Evolutionary conservation across 202 grass and related monocot genomes (phyloP).

Genomic region (Brachypodium distachyon): DNA sequence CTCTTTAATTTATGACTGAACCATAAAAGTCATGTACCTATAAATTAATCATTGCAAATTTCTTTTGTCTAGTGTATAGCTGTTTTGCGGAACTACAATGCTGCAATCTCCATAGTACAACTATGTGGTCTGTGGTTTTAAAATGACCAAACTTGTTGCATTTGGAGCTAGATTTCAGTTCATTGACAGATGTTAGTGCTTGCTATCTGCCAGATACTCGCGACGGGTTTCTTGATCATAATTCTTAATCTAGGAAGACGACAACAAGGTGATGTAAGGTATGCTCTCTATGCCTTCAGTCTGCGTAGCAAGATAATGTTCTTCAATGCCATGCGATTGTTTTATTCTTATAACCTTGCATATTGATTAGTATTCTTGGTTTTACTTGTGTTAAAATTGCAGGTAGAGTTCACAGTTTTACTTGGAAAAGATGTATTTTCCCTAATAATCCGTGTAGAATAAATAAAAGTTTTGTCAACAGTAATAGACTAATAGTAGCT

Average conservation of each 20-base stretch:
- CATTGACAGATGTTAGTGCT: conserved; percentile 10
- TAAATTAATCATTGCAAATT: neutral
- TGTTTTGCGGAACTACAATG: neutral
- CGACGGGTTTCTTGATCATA: conserved; percentile 83
- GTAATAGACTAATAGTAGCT: neutral
- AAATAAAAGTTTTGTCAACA: neutral
- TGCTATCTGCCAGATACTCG: conserved; percentile 62
- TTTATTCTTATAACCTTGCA: neutral
- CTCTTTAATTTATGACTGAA: neutral
- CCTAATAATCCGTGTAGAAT: neutral
- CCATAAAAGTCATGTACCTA: neutral
- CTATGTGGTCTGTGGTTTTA: neutral
- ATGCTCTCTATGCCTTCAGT: neutral
- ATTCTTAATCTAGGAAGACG: conserved; percentile 82
- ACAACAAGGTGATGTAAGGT: conserved; percentile 88
- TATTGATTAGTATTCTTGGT: neutral
- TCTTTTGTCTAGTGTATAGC: neutral
- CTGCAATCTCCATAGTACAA: neutral
- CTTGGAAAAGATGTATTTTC: neutral
- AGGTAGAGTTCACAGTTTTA: neutral
- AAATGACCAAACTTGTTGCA: neutral
- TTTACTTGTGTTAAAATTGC: neutral
- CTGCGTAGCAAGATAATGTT: neutral
- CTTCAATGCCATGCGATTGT: neutral
- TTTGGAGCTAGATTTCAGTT: neutral